phyloP scores from a whole-genome alignment of 176 grass and related monocot genomes.

The bread wheat (Triticum aestivum) region DNA sequence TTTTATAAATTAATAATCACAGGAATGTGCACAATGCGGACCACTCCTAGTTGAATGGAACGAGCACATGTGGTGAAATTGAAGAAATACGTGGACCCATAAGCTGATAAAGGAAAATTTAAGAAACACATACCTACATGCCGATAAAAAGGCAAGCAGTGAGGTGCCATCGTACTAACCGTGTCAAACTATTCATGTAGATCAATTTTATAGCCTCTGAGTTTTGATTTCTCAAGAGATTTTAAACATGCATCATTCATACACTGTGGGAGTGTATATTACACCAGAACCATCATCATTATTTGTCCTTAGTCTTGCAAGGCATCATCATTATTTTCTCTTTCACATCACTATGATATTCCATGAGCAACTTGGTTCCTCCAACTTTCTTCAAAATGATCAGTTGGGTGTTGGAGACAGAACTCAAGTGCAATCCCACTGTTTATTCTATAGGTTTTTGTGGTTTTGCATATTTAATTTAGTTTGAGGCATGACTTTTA shows the following conservation, averaged over 20 bases:
- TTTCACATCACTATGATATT: too few species aligned
- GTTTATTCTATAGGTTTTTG: neutral
- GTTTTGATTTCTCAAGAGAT: neutral
- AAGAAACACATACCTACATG: too few species aligned
- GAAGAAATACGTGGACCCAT: neutral
- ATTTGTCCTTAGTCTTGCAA: too few species aligned
- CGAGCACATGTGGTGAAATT: neutral
- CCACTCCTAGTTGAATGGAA: neutral
- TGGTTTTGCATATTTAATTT: too few species aligned
- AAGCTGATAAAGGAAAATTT: neutral
- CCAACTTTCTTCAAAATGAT: too few species aligned
- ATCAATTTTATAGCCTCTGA: neutral
- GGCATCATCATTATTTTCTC: too few species aligned
- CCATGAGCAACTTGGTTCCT: too few species aligned
- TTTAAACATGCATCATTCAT: too few species aligned
- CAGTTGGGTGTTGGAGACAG: too few species aligned
- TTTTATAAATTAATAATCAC: neutral
- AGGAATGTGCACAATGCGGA: neutral
- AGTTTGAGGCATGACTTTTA: too few species aligned
- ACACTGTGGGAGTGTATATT: too few species aligned
- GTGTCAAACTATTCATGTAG: neutral
- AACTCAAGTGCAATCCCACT: neutral
- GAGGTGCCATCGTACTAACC: neutral
- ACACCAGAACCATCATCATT: too few species aligned
- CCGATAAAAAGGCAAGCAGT: neutral